Evolutionary conservation across 352 stramenopile genomes (phyloP).

Genomic region (Phytopythium kandeliae): DNA sequence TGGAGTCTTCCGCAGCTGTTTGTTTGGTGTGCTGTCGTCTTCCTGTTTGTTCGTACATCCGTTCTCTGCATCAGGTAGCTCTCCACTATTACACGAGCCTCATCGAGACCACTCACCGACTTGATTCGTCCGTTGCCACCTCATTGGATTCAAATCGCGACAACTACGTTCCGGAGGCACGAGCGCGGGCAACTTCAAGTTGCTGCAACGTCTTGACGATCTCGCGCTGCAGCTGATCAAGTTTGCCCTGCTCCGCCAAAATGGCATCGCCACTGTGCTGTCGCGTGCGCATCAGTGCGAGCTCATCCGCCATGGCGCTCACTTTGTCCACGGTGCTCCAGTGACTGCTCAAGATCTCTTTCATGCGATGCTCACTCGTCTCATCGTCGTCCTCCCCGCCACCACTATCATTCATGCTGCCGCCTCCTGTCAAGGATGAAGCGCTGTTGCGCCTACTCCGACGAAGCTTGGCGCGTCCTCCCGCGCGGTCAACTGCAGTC

Average conservation of each 20-base stretch:
- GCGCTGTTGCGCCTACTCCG: constrained; percentile 14
- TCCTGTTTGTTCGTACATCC: constrained; percentile 6
- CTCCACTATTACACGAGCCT: neutral
- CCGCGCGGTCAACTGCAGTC: constrained; percentile 40
- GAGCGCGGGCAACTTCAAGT: constrained; percentile 20
- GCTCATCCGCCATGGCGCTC: constrained; percentile 34
- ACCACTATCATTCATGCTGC: neutral
- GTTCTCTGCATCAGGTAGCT: neutral
- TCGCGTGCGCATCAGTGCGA: constrained; percentile 39
- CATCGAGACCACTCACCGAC: neutral
- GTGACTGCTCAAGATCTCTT: constrained; percentile 43
- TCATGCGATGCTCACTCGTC: constrained; percentile 25
- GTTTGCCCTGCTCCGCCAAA: constrained; percentile 40
- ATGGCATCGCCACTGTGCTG: constrained; percentile 51
- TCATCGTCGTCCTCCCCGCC: constrained; percentile 37
- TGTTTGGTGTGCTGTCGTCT: constrained; percentile 3
- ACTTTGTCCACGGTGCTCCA: constrained; percentile 72
- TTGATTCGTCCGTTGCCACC: neutral
- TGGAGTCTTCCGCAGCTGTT: neutral
- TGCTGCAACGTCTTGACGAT: constrained; percentile 50
- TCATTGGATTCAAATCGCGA: neutral
- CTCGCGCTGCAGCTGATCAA: constrained; percentile 49
- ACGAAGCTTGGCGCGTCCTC: constrained; percentile 25
- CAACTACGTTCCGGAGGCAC: constrained; percentile 1
- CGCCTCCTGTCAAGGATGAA: constrained; percentile 1